phyloP scores from a whole-genome alignment of 2,329 filamentous ascomycete genomes.

The Beauveria brongniartii region DNA sequence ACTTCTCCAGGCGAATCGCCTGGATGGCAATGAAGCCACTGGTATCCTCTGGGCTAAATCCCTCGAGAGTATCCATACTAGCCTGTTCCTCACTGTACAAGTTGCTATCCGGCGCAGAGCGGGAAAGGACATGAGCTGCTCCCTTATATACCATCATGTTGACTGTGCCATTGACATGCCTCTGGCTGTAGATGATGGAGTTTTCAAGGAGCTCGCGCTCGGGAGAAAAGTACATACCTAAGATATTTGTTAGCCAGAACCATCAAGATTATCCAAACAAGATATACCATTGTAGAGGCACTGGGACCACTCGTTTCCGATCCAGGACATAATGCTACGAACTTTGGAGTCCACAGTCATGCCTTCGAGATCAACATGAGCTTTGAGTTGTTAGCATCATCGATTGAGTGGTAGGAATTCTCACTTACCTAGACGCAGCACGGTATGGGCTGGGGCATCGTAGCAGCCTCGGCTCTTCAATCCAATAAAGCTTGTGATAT shows the following conservation, averaged over 20 bases:
- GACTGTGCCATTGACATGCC: conserved; percentile 32
- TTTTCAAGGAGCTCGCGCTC: conserved; percentile 49
- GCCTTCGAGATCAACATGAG: conserved; percentile 44
- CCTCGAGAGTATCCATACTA: conserved; percentile 46
- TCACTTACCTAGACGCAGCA: conserved; percentile 13
- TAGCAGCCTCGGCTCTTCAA: conserved; percentile 49
- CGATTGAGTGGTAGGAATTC: not conserved
- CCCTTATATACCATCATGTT: conserved; percentile 37
- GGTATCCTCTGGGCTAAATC: conserved; percentile 63
- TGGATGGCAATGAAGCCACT: conserved; percentile 60
- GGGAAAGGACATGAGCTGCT: conserved; percentile 36
- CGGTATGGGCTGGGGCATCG: conserved; percentile 25
- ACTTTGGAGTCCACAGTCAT: conserved; percentile 40
- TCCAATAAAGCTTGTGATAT: conserved; percentile 19
- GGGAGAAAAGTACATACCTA: conserved; percentile 36
- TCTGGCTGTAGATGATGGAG: conserved; percentile 51
- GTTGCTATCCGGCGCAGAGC: conserved; percentile 37
- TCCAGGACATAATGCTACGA: conserved; percentile 36
- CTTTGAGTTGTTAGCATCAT: conserved; percentile 10
- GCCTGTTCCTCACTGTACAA: conserved; percentile 43
- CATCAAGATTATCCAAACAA: not conserved
- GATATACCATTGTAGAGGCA: conserved; percentile 37
- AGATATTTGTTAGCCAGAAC: not conserved
- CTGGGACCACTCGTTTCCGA: conserved; percentile 26
- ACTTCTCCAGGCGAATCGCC: conserved; percentile 54